Evolutionary conservation across 495 filamentous ascomycete genomes (phyloP).

Genomic region (Xanthoparmelia taractica): DNA sequence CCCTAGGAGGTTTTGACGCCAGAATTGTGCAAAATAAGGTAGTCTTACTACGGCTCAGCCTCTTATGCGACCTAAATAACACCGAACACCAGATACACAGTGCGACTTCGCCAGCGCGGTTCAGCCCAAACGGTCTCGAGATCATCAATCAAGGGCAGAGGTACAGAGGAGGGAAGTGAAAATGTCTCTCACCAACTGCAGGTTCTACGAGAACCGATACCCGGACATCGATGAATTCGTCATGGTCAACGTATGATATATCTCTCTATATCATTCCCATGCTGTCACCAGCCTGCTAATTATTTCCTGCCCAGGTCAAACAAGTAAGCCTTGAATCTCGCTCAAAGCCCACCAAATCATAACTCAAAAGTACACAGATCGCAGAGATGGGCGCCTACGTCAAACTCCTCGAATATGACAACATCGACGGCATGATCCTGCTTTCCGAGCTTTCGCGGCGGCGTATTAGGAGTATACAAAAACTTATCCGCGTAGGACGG

Average conservation of each 20-base stretch:
- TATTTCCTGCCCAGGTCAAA: conserved; percentile 49
- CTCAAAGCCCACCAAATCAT: conserved; percentile 18
- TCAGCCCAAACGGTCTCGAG: neutral
- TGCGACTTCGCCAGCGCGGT: neutral
- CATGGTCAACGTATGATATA: conserved; percentile 72
- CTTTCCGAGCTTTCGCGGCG: conserved; percentile 91
- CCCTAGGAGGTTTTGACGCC: neutral
- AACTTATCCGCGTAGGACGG: conserved; percentile 92
- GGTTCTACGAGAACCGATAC: conserved; percentile 97
- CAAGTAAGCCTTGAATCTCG: conserved; percentile 50
- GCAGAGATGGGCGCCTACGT: conserved; percentile 99
- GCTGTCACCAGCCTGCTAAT: conserved; percentile 6
- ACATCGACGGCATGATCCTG: conserved; percentile 99
- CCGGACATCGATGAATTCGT: conserved; percentile 99
- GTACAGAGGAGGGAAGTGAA: neutral
- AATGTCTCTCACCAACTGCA: conserved; percentile 98
- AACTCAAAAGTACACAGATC: conserved; percentile 52
- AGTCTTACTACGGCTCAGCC: too few relatives aligned
- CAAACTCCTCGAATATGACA: conserved; percentile 98
- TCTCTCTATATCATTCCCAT: too few relatives aligned
- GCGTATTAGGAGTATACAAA: conserved; percentile 97
- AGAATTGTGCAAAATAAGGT: neutral
- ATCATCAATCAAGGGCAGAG: neutral
- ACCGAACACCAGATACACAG: too few relatives aligned
- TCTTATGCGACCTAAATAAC: too few relatives aligned